Percentiles rank a stretch among this genome's conserved stretches.
Evolutionary conservation across 2,329 filamentous ascomycete genomes (phyloP).

Genomic region (Nigrograna mackinnonii): DNA sequence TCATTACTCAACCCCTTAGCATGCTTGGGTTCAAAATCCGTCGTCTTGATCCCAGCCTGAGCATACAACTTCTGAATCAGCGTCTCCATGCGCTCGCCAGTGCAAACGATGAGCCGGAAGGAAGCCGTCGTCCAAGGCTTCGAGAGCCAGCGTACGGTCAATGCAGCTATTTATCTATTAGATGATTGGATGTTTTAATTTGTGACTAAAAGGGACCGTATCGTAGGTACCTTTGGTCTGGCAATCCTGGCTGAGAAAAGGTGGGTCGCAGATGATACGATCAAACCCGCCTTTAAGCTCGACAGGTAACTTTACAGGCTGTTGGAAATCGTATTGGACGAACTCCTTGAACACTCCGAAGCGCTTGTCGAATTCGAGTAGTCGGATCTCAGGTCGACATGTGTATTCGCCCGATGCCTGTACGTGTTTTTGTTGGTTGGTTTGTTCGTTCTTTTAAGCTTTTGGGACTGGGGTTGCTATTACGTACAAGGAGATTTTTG

Average conservation of each 20-base stretch:
- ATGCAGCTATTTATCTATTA: constrained; percentile 56
- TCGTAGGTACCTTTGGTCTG: constrained; percentile 68
- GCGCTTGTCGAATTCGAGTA: constrained; percentile 75
- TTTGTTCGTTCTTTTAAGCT: too few species aligned
- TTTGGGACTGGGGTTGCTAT: too few species aligned
- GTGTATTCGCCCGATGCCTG: constrained; percentile 33
- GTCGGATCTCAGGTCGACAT: constrained; percentile 58
- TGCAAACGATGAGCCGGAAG: constrained; percentile 66
- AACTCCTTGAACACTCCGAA: constrained; percentile 78
- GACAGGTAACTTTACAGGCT: constrained; percentile 67
- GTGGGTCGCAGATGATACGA: constrained; percentile 75
- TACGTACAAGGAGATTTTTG: constrained; percentile 68
- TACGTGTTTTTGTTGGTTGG: too few species aligned
- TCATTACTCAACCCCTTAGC: constrained; percentile 77
- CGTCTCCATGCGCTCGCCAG: constrained; percentile 74
- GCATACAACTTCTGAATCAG: constrained; percentile 70
- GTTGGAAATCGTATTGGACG: constrained; percentile 72
- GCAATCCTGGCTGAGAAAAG: constrained; percentile 79
- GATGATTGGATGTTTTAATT: too few species aligned
- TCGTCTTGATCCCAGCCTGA: constrained; percentile 64
- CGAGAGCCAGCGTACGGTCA: constrained; percentile 75
- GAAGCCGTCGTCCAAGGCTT: constrained; percentile 49
- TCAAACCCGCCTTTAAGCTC: constrained; percentile 67
- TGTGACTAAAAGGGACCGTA: not conserved
- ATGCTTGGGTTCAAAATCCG: constrained; percentile 70